Conservation (phyloP, 2,329 filamentous ascomycete species). For the Blumeriella jaapii region DNA sequence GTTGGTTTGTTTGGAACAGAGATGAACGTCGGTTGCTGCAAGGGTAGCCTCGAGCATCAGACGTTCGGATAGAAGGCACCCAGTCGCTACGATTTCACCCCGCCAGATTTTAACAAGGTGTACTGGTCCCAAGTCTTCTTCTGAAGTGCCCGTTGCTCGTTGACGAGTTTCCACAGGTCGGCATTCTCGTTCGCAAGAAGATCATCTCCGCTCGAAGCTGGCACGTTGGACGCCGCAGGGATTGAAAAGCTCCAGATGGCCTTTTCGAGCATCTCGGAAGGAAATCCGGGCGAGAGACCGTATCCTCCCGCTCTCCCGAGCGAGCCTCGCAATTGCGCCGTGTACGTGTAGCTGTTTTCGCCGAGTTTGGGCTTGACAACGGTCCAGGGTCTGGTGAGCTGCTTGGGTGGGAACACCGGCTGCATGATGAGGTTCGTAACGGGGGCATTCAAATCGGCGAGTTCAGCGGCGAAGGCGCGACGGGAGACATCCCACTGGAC, state of each 20-base stretch:
- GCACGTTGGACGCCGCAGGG: constrained; percentile 10
- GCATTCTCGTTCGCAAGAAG: constrained; percentile 31
- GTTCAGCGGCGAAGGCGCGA: constrained; percentile 20
- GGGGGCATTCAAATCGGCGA: constrained; percentile 53
- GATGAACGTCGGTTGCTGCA: neutral
- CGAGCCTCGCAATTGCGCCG: constrained; percentile 44
- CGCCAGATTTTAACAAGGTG: constrained; percentile 19
- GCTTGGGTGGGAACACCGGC: constrained; percentile 41
- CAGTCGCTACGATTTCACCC: neutral
- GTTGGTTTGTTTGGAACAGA: neutral
- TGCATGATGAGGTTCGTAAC: constrained; percentile 74
- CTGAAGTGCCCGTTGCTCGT: constrained; percentile 33
- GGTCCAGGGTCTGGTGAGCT: constrained; percentile 39
- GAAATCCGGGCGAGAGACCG: constrained; percentile 18
- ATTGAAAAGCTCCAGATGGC: constrained; percentile 38
- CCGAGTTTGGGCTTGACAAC: constrained; percentile 74
- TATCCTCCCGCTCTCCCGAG: constrained; percentile 12
- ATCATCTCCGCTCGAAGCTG: constrained; percentile 28
- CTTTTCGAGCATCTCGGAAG: constrained; percentile 34
- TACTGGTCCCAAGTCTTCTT: constrained; percentile 30
- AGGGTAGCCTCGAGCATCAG: neutral
- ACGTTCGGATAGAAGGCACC: too few relatives aligned
- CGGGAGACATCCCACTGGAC: constrained; percentile 63
- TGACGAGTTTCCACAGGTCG: constrained; percentile 35
- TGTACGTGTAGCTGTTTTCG: constrained; percentile 53